Conservation (phyloP, 1,284 basidiomycete species). For the Tilletia setariae region DNA sequence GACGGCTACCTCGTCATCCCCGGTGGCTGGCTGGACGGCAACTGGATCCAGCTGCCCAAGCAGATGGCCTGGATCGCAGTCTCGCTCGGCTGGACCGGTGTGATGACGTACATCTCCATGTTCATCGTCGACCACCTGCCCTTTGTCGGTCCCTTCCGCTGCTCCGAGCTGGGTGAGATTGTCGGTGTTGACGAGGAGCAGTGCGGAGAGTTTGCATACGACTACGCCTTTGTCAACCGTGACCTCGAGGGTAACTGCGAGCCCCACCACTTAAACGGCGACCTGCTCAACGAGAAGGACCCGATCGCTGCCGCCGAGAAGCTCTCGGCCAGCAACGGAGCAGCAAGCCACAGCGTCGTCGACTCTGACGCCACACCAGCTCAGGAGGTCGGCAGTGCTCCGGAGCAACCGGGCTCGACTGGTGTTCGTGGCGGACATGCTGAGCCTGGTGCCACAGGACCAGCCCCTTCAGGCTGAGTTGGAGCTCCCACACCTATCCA, state of each 20-base stretch:
- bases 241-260: constrained; percentile 46
- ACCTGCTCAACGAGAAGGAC: constrained; percentile 36
- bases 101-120: constrained; percentile 60
- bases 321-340: background rate
- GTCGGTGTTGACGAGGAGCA: constrained; percentile 75
- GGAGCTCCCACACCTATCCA: background rate
- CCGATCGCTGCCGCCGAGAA: constrained; percentile 28
- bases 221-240: constrained; percentile 44
- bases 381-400: background rate
- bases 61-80: constrained; percentile 79
- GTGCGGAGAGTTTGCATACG: constrained; percentile 62
- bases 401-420: background rate
- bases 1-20: constrained; percentile 60
- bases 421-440: constrained; percentile 10
- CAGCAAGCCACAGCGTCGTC: background rate
- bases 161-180: constrained; percentile 72
- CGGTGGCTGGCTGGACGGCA: constrained; percentile 68
- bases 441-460: background rate
- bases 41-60: constrained; percentile 75
- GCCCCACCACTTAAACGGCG: constrained; percentile 27
- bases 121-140: constrained; percentile 74
- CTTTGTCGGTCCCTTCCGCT: constrained; percentile 67
- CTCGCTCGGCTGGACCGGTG: constrained; percentile 62
- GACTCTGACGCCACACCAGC: background rate
- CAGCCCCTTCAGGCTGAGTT: background rate